Base-by-base conservation (phyloP, 2,329 filamentous ascomycete species). In the Aspergillus latus region DNA sequence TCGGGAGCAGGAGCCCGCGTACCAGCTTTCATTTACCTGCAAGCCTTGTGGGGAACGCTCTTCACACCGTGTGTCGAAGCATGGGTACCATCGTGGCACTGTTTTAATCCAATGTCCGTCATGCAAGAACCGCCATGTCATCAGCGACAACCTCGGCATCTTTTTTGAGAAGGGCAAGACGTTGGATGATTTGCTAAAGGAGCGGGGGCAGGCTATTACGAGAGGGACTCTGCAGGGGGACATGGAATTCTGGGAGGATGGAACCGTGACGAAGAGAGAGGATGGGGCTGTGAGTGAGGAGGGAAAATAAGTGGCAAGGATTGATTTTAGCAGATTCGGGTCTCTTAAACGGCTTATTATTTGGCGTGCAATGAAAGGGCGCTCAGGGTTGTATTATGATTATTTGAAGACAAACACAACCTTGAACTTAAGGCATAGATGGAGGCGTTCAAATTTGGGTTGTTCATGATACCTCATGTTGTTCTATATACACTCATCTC, bases 11-110 rank as follows among this genome's bases (percentile, higher is more conserved):
- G 70, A 85, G 64, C 90, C 90, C 1, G 85, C 89, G 56, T 99
- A 97, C 76, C 83, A 91, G 64, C 82, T 99, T 62, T 89, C 87
- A 49, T 97, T 99, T 73, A 99, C 94, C 64, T 99, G 94, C 82
- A 87, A 89, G 57, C 90, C 90, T 32, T 99, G 94, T 76, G 79
- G 82, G 45, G 78, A 83, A 36, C 88, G 92, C 56, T 95, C 90
- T n/a, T 82, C 86, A 10, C 95, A 99, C 76, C 83, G 83, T 49
- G 81, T 99, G 66, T 91, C 90, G 30, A 97, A 97, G 74, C 94
- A 97, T 70, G 94, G 91, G 32, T 99, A 99, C 72, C 92, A 97
- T 74, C 82, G 87, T 61, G 94, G 94, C 36, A 93, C 91, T 1
- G 88, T 94, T 4, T 80, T 99, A 56, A 92, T 97, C 62, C 88